phyloP scores from a whole-genome alignment of 169 alveolate genomes.

The Ichthyophthirius multifiliis region DNA sequence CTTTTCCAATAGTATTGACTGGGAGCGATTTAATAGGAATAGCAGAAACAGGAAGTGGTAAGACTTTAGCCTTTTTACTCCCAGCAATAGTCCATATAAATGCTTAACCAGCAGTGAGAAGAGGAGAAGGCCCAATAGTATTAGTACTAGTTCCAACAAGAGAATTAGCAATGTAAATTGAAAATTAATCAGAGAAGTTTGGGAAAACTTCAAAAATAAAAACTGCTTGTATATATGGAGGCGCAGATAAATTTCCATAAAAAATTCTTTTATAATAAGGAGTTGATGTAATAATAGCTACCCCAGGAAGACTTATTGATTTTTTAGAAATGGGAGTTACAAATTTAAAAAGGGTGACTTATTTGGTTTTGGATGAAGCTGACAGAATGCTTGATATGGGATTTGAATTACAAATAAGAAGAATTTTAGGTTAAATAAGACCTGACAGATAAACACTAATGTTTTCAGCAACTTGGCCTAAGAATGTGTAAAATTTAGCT shows the following conservation, averaged over 20 bases:
- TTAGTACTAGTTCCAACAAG: conserved; percentile 99
- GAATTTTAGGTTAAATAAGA: conserved; percentile 84
- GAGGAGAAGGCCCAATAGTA: conserved; percentile 98
- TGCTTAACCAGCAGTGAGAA: conserved; percentile 15
- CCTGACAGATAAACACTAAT: conserved; percentile 86
- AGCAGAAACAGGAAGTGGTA: conserved; percentile 98
- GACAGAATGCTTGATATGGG: conserved; percentile 99
- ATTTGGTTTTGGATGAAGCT: conserved; percentile 98
- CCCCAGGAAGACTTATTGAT: conserved; percentile 97
- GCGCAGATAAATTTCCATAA: conserved; percentile 92
- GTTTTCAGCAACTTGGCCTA: conserved; percentile 99
- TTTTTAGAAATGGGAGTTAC: conserved; percentile 90
- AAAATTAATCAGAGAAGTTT: conserved; percentile 37
- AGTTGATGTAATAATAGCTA: conserved; percentile 96
- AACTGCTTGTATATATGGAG: conserved; percentile 94
- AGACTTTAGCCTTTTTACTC: conserved; percentile 79
- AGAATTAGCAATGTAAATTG: conserved; percentile 97
- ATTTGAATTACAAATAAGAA: conserved; percentile 97
- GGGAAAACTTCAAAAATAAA: conserved; percentile 22
- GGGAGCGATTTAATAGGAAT: conserved; percentile 98
- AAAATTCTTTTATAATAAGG: conserved; percentile 88
- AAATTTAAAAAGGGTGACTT: conserved; percentile 95
- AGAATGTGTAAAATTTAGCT: conserved; percentile 94
- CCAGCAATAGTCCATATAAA: conserved; percentile 78
- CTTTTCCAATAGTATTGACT: conserved; percentile 83